A percentile compares a stretch with the other conserved stretches of the same genome.
phyloP scores from a whole-genome alignment of 163 green algal species.

The Prototheca wickerhamii region DNA sequence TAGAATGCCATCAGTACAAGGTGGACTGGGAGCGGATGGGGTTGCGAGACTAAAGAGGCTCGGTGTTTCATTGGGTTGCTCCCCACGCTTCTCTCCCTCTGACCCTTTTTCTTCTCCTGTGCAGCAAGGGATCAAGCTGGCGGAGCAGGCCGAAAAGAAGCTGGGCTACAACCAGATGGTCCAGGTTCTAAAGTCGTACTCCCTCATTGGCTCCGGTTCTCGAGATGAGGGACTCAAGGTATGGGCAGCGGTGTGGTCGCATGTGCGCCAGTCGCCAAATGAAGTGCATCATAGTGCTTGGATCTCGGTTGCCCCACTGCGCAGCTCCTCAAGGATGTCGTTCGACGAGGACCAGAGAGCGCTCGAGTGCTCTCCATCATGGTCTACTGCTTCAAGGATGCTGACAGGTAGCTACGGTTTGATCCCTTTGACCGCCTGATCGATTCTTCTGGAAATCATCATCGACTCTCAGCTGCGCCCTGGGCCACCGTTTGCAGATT shows the following conservation, averaged over 20 bases:
- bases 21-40: neutral
- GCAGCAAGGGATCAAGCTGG: neutral
- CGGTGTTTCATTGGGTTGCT: too few relatives aligned
- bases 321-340: neutral
- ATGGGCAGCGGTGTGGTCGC: neutral
- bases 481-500: neutral
- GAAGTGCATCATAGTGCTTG: neutral
- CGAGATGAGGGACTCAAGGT: neutral
- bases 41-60: neutral
- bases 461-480: too few relatives aligned
- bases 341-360: neutral
- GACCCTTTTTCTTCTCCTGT: neutral
- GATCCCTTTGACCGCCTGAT: neutral
- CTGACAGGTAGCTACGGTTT: neutral
- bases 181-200: neutral
- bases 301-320: neutral
- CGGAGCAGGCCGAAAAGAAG: neutral
- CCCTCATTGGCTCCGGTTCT: neutral
- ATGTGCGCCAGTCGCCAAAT: neutral
- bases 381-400: neutral
- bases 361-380: neutral
- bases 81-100: too few relatives aligned
- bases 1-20: conserved; percentile 1
- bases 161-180: neutral
- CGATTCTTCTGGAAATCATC: too few relatives aligned